Evolutionary conservation across 176 grass and related monocot genomes (phyloP).

Genomic region (Aegilops bicornis): DNA sequence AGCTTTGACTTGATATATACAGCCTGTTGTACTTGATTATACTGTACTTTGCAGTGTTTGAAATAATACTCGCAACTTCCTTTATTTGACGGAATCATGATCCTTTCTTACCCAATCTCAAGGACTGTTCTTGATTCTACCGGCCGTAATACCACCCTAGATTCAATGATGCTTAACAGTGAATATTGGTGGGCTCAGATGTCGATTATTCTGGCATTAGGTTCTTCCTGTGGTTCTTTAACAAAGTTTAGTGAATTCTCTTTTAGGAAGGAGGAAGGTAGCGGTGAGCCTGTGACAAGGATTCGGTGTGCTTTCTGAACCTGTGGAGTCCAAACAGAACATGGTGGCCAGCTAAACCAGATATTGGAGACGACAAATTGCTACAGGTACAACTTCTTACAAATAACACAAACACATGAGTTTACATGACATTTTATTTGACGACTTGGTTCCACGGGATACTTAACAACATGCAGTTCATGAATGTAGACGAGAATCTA

Average conservation of each 20-base stretch:
- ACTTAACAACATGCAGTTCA: constrained; percentile 13
- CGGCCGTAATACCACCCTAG: too few species aligned
- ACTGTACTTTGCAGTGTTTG: background rate
- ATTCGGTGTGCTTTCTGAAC: background rate
- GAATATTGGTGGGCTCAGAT: background rate
- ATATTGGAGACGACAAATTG: constrained; percentile 2
- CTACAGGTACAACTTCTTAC: background rate
- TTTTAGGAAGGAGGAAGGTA: constrained; percentile 12
- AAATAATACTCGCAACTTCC: background rate
- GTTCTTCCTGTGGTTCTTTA: constrained; percentile 40
- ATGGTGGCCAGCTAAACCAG: background rate
- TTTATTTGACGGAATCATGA: constrained; percentile 19
- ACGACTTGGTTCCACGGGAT: background rate
- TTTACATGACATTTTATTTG: too few species aligned
- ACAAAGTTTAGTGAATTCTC: constrained; percentile 15
- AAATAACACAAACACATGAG: background rate
- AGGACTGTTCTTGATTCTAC: constrained; percentile 31
- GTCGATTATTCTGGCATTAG: background rate
- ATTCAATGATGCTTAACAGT: constrained; percentile 32
- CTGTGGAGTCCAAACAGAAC: background rate
- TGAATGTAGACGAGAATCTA: constrained; percentile 39
- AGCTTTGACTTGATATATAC: background rate
- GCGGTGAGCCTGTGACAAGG: background rate
- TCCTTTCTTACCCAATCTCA: background rate
- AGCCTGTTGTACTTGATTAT: background rate